Base-by-base conservation (phyloP, 352 stramenopile species). In the Phytophthora agathidicida region DNA sequence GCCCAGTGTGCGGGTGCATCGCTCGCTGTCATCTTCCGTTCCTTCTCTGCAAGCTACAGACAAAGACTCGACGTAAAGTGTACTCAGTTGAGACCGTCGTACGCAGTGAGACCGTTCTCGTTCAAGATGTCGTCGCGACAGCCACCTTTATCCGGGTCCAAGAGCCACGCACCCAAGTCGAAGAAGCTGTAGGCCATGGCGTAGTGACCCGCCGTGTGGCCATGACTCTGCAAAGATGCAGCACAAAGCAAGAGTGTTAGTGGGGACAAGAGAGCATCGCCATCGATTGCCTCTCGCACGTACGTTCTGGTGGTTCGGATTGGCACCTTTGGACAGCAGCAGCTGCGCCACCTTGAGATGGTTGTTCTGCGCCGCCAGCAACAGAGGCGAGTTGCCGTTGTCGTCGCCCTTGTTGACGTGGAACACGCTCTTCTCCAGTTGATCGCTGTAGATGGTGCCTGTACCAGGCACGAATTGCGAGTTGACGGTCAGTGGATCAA, bases 151-250 rank as follows among this genome's bases (percentile, higher is more conserved):
- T 91, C 80, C 0, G 83, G 83, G 27, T 94, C 84, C 51, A 98
- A 77, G 13, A 98, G 73, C 75, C 87, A 97, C 71, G 96, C 92
- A 26, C 86, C 90, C 16, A 98, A 57, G 67, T 98, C 94, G 59
- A 93, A 93, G 68, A 93, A 93, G 70, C 75, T 93, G 73, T 96
- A 97, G 13, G 86, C 80, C 83, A 98, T 95, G 22, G 94, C 94
- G 69, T 97, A 98, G 64, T 98, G 93, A 31, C 97, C 82, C 0
- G 92, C 77, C 1, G 93, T 98, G 60, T 98, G 96, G 23, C 93
- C 94, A 36, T 83, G 70, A 70, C 80, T 87, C 78, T 88, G 46
- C 31, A 46, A 45, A 38, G 20, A n/a, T n/a, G n/a, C n/a, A n/a
- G n/a, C n/a, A n/a, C 30, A 37, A 45, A 26, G 37, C 19, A 17